These are phyloP conservation scores for Coccomyxa sp. DNA, from an alignment of 139 green algal genomes.

Conservation along the genomic window DNA sequence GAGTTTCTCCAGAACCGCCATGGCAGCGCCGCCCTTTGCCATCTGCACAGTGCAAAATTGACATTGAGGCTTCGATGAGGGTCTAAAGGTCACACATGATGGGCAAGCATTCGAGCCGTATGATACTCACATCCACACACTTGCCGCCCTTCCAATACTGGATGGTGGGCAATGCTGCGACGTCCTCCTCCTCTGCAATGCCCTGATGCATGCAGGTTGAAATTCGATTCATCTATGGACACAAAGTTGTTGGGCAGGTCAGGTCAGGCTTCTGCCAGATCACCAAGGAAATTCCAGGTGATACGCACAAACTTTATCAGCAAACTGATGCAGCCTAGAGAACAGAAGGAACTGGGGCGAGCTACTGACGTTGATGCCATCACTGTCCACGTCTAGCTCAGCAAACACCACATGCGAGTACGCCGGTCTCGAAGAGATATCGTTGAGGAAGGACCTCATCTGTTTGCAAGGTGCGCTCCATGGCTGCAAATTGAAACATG, in stretches of 20 bases:
- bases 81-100: neutral
- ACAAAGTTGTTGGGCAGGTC: neutral
- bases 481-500: slow-evolving; percentile 9
- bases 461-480: slow-evolving; percentile 3
- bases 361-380: neutral
- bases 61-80: neutral
- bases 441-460: neutral
- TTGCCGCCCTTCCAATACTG: slow-evolving; percentile 1
- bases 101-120: neutral
- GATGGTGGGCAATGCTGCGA: neutral
- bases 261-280: neutral
- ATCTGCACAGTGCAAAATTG: neutral
- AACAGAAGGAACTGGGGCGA: neutral
- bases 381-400: slow-evolving; percentile 6
- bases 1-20: neutral
- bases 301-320: neutral
- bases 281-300: neutral
- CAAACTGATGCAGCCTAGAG: neutral
- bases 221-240: neutral
- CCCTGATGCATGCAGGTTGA: neutral
- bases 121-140: neutral
- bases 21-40: neutral
- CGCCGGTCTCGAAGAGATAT: neutral
- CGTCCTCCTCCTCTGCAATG: neutral
- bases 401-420: slow-evolving; percentile 16